Evolutionary conservation across 73 alveolate genomes (phyloP), one percentile per base, ranked within the genome.

Genomic region (Paramecium pentaurelia): DNA sequence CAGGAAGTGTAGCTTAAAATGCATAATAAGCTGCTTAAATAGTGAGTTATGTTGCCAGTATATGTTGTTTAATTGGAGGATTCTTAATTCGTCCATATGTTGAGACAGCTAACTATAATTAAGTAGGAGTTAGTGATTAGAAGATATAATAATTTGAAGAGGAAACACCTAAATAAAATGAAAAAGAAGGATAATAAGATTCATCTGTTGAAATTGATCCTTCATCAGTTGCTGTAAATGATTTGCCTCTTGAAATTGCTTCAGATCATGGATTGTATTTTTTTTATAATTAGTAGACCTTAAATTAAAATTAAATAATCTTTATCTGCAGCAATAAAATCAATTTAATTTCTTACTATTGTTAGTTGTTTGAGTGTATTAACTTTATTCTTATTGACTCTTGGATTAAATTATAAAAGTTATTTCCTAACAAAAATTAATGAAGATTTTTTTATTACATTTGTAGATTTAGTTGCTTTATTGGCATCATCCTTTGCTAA

Each of bases 381-480:
- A 47, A 80, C 75, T 25, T 25, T 45, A 42, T 80, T 80, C 8
- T 16, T 80, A 47, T 27, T 80, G 34, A 80, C 91, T 44, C 58
- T 80, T 25, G 91, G 91, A 22, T 14, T 80, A 80, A 80, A 80
- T 64, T 80, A 45, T 80, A 80, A 80, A 34, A 27, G 47, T 80
- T 80, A 80, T 27, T 60, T 44, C 47, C n/a, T 80, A 22, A 45
- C 91, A 25, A 80, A 80, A 42, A 42, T 80, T 27, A 45, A 80
- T 80, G 73, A 80, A 32, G 91, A 80, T 27, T 80, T 32, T 32
- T 80, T 18, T 36, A 49, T 80, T 28, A 80, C 91, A 4, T 80
- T 80, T 80, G 91, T 47, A 14, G 91, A 80, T 49, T 27, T 80
- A 27, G 38, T 80, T 27, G 91, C 91, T 80, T 47, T 80, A 45